Evolutionary conservation across 306 rosid genomes (phyloP).

Genomic region (Amphicarpaea edgeworthii): DNA sequence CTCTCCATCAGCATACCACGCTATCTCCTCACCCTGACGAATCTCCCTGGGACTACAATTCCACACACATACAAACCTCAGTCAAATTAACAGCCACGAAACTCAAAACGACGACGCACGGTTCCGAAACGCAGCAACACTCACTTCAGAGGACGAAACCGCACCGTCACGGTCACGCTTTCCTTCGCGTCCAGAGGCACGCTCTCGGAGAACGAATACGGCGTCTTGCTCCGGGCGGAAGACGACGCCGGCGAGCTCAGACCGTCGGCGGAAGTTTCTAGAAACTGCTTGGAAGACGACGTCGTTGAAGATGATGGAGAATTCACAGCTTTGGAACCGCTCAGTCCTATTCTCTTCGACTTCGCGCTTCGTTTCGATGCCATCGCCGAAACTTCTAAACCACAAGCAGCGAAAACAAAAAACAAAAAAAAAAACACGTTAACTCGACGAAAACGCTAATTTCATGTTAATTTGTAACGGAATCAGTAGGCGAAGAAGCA

Average conservation of each 20-base stretch:
- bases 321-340: conserved; percentile 13
- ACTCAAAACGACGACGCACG: neutral
- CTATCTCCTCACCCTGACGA: conserved; percentile 33
- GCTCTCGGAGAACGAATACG: conserved; percentile 10
- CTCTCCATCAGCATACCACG: conserved; percentile 29
- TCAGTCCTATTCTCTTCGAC: neutral
- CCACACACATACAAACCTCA: conserved; percentile 1
- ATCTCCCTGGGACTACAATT: conserved; percentile 21
- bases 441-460: neutral
- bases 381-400: neutral
- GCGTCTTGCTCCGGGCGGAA: conserved; percentile 7
- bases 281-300: conserved; percentile 18
- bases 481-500: neutral
- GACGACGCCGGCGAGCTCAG: conserved; percentile 32
- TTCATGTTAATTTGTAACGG: neutral
- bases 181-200: conserved; percentile 5
- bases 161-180: conserved; percentile 17
- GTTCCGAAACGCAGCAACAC: neutral
- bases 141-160: conserved; percentile 34
- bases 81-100: neutral
- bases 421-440: neutral
- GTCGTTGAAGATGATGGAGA: conserved; percentile 20
- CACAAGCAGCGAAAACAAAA: neutral
- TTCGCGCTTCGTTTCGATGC: conserved; percentile 12
- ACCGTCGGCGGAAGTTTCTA: conserved; percentile 23